Percentiles rank a stretch among this genome's conserved stretches.
Conservation (phyloP, 2,329 filamentous ascomycete species). For the Tolypocladium album region DNA sequence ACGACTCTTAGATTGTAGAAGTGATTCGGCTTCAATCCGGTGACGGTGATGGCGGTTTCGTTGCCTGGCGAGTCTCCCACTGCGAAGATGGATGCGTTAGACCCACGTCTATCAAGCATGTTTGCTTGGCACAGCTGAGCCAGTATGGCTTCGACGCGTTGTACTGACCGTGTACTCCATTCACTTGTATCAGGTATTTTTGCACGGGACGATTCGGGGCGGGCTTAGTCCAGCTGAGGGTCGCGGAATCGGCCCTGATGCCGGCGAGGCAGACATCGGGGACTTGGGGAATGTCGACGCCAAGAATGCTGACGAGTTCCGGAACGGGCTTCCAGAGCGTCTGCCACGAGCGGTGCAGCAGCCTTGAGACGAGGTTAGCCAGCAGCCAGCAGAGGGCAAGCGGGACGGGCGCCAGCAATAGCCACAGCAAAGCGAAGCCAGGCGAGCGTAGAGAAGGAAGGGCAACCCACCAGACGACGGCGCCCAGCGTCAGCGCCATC, state of each 20-base stretch:
- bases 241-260: constrained; percentile 77
- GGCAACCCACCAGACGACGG: constrained; percentile 39
- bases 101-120: neutral
- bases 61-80: constrained; percentile 66
- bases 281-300: constrained; percentile 83
- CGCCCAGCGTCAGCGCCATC: constrained; percentile 43
- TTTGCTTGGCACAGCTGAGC: neutral
- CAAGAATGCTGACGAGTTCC: constrained; percentile 80
- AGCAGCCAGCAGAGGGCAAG: constrained; percentile 1
- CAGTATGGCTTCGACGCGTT: neutral
- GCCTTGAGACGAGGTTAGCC: constrained; percentile 37
- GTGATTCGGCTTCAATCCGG: constrained; percentile 72
- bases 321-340: constrained; percentile 86
- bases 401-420: neutral
- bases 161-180: constrained; percentile 73
- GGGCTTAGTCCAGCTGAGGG: constrained; percentile 81
- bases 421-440: neutral
- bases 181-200: constrained; percentile 87
- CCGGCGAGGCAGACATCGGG: constrained; percentile 85
- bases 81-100: constrained; percentile 18
- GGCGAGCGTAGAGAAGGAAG: neutral
- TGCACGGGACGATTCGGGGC: constrained; percentile 56
- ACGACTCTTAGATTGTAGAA: constrained; percentile 93
- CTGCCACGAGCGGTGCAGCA: constrained; percentile 75
- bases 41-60: constrained; percentile 65